These are phyloP conservation scores for Penicilliopsis zonata DNA, from an alignment of 495 filamentous ascomycete species.

Conservation along the genomic window DNA sequence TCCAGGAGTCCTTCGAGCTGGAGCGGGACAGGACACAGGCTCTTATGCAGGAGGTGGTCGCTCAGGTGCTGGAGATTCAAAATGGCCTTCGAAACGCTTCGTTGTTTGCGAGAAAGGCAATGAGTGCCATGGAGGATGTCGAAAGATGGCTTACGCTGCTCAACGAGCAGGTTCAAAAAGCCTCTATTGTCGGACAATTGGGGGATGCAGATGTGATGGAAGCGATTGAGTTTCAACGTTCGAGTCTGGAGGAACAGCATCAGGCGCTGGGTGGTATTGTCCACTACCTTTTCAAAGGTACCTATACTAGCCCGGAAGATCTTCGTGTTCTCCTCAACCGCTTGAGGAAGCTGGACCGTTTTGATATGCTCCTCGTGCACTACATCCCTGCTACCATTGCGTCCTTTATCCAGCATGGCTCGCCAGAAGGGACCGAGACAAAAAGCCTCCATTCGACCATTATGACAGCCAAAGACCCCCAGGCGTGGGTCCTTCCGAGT, in stretches of 20 bases:
- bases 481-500: slow-evolving; percentile 54
- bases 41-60: slow-evolving; percentile 28
- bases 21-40: slow-evolving; percentile 35
- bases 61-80: slow-evolving; percentile 33
- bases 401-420: slow-evolving; percentile 64
- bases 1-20: slow-evolving; percentile 50
- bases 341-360: slow-evolving; percentile 56
- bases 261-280: slow-evolving; percentile 72
- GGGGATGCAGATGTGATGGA: slow-evolving; percentile 50
- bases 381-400: slow-evolving; percentile 64
- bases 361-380: slow-evolving; percentile 62
- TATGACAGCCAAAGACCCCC: slow-evolving; percentile 46
- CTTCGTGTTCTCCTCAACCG: slow-evolving; percentile 54
- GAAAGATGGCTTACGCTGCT: slow-evolving; percentile 61
- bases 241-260: slow-evolving; percentile 71
- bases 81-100: slow-evolving; percentile 31
- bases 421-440: slow-evolving; percentile 56
- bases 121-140: slow-evolving; percentile 60
- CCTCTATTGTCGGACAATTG: slow-evolving; percentile 51
- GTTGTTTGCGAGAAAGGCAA: slow-evolving; percentile 54
- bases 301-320: slow-evolving; percentile 55
- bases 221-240: slow-evolving; percentile 57
- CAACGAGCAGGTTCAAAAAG: slow-evolving; percentile 56
- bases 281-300: slow-evolving; percentile 62
- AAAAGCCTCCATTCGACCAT: slow-evolving; percentile 56